Conservation (phyloP, 2,329 filamentous ascomycete species). For the Alternaria viburni region DNA sequence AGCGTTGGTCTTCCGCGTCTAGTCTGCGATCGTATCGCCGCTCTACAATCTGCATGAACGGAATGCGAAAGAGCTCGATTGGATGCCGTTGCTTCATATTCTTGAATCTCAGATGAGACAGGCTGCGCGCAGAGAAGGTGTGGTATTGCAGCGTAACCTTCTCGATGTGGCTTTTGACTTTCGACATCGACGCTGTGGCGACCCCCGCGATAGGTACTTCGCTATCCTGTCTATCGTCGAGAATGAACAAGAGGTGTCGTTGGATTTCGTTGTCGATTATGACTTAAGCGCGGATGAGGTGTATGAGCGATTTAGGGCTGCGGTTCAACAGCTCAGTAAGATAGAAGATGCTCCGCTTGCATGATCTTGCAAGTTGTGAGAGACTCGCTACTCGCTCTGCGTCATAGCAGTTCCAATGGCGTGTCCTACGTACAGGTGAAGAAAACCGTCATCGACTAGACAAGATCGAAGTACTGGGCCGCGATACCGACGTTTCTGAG, state of each 20-base stretch:
- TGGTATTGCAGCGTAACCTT: not conserved
- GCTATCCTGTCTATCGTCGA: not conserved
- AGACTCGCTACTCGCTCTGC: not conserved
- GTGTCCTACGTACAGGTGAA: not conserved
- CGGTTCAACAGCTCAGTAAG: not conserved
- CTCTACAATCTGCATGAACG: not conserved
- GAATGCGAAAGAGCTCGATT: not conserved
- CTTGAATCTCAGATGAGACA: not conserved
- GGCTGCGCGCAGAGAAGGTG: too few species aligned
- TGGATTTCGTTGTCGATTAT: not conserved
- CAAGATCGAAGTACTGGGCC: not conserved
- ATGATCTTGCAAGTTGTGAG: too few species aligned
- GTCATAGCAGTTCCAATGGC: accelerated
- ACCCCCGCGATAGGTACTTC: not conserved
- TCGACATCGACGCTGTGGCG: not conserved
- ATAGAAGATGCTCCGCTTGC: not conserved
- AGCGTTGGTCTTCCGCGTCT: not conserved
- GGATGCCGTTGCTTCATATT: not conserved
- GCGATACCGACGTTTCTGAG: not conserved
- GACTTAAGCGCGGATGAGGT: not conserved
- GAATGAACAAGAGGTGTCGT: not conserved
- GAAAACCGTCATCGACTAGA: not conserved
- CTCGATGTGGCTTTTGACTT: not conserved
- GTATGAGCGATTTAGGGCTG: not conserved
- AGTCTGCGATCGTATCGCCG: not conserved